Evolutionary conservation across 164 flowering plant species (phyloP).

Genomic region (Chimonanthus praecox): DNA sequence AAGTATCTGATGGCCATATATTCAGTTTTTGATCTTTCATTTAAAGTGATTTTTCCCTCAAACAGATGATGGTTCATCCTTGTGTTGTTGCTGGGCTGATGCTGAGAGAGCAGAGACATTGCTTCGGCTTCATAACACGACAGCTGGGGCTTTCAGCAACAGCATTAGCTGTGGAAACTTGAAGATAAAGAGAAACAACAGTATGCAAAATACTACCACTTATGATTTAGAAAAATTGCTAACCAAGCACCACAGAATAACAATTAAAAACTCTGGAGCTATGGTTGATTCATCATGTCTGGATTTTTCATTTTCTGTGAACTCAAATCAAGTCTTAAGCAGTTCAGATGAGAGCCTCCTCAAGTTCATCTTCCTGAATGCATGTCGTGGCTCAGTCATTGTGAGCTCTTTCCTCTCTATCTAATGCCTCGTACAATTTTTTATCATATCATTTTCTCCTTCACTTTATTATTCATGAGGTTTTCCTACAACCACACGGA

Average conservation of each 20-base stretch:
- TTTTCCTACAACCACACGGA: not conserved
- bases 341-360: constrained; percentile 47
- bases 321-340: constrained; percentile 34
- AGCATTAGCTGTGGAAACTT: constrained; percentile 16
- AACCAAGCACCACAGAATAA: constrained; percentile 44
- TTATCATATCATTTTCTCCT: not conserved
- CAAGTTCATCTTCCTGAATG: constrained; percentile 40
- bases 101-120: constrained; percentile 57
- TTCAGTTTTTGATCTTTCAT: too few relatives aligned
- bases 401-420: constrained; percentile 35
- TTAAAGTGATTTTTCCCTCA: not conserved
- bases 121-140: constrained; percentile 41
- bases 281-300: constrained; percentile 38
- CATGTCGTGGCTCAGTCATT: constrained; percentile 43
- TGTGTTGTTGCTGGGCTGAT: constrained; percentile 74
- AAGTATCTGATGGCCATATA: too few relatives aligned
- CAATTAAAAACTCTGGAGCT: constrained; percentile 48
- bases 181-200: constrained; percentile 13
- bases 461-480: not conserved
- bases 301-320: constrained; percentile 38
- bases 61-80: constrained; percentile 77
- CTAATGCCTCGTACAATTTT: not conserved
- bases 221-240: constrained; percentile 40
- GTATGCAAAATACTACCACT: constrained; percentile 11
- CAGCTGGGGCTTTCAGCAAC: constrained; percentile 16